These are phyloP conservation scores for Patellifolia procumbens DNA, from an alignment of 179 eudicot genomes.

Conservation along the genomic window DNA sequence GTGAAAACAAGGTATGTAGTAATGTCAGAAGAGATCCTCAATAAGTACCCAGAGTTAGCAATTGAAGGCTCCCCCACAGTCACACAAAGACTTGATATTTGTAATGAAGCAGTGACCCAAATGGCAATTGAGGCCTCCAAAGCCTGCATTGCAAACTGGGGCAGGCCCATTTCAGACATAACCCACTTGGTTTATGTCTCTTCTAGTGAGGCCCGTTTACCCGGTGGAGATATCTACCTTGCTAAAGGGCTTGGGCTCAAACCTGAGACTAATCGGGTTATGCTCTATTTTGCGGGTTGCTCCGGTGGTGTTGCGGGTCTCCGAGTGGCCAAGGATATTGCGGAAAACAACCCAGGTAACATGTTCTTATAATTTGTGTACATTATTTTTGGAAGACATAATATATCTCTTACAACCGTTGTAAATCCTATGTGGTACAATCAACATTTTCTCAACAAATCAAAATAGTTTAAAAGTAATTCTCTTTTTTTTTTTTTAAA, in stretches of 20 bases:
- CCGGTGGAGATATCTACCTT: slow-evolving; percentile 85
- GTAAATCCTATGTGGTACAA: too few relatives aligned
- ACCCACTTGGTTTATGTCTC: slow-evolving; percentile 97
- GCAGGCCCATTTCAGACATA: slow-evolving; percentile 63
- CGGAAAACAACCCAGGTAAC: slow-evolving; percentile 94
- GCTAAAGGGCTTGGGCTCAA: slow-evolving; percentile 78
- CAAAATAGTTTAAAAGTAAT: too few relatives aligned
- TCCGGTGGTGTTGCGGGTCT: slow-evolving; percentile 95
- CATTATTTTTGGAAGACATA: too few relatives aligned
- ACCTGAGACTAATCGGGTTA: slow-evolving; percentile 64
- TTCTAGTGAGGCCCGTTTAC: slow-evolving; percentile 90
- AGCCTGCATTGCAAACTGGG: slow-evolving; percentile 78
- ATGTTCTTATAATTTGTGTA: too few relatives aligned
- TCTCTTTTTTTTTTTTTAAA: background rate
- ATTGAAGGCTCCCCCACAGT: slow-evolving; percentile 81
- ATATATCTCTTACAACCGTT: too few relatives aligned
- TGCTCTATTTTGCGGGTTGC: slow-evolving; percentile 88
- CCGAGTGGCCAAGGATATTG: slow-evolving; percentile 83
- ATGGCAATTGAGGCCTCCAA: slow-evolving; percentile 91
- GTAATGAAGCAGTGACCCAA: slow-evolving; percentile 86
- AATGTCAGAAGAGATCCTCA: slow-evolving; percentile 90
- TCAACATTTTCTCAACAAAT: too few relatives aligned
- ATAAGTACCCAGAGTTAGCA: slow-evolving; percentile 83
- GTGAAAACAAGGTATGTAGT: slow-evolving; percentile 97
- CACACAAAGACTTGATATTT: slow-evolving; percentile 76